Base-by-base conservation (phyloP, 495 filamentous ascomycete genomes). In the Pyronema domesticum region DNA sequence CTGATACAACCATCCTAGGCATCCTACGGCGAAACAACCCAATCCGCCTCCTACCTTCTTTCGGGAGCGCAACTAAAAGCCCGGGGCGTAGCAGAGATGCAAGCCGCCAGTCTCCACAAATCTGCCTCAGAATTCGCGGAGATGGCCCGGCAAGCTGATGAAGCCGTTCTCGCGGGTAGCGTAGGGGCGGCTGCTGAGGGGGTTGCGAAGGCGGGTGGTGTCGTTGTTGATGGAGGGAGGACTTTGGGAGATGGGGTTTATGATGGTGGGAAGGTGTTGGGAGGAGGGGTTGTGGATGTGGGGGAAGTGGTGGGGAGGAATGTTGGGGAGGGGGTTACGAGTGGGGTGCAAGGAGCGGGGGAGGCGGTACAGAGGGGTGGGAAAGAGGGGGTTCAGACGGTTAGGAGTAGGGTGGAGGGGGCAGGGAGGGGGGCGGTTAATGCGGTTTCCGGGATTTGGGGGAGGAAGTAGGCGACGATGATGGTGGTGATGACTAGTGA, bases 11-110 rank as follows among this genome's bases (percentile, higher is more conserved):
- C 3, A 13, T 23, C 48, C 3, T 33, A 54, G 30, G 17, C 23
- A 33, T 54, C 52, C 52, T 54, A 54, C 42, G 52, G 52, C 52
- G 52, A 54, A 54, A 14, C 19, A 1, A 40, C 52, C 17, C 52
- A 54, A 40, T 46, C 39, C 13, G 3, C 39, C 13, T 8, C 13
- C 1, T 46, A 34, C 6, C 7, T 33, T 30, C 19, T n/a, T 3
- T 45, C 52, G 3, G 52, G 52, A 7, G 30, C 40, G 18, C 39
- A 23, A 7, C 18, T 36, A 11, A 54, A 54, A 19, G 52, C 43
- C n/a, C 1, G 8, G 19, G 52, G 15, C 1, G 10, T 46, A 17
- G n/a, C 18, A 1, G 52, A 54, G 30, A 45, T 54, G 15, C 37
- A 46, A 11, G 52, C 52, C n/a, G 52, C 42, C 0, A 18, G 5